Evolutionary conservation across 495 filamentous ascomycete genomes (phyloP).

Genomic region (Penicillium fimorum): DNA sequence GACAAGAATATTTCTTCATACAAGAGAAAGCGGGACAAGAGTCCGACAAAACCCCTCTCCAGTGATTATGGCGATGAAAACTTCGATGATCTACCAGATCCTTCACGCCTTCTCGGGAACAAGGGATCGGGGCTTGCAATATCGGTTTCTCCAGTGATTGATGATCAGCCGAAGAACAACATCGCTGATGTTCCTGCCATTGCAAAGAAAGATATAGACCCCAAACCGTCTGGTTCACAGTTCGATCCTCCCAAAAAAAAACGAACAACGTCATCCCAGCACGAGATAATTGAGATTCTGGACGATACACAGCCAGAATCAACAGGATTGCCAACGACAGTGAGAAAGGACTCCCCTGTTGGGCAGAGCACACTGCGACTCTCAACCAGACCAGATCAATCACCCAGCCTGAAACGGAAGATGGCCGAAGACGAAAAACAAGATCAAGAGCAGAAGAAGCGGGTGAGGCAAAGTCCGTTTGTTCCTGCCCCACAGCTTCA

Average conservation of each 20-base stretch:
- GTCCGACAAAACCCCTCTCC: constrained; percentile 15
- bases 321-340: constrained; percentile 2
- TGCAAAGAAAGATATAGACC: neutral
- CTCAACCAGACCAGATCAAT: neutral
- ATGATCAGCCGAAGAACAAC: neutral
- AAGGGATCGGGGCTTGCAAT: neutral
- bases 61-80: constrained; percentile 38
- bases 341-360: neutral
- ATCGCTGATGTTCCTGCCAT: neutral
- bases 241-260: neutral
- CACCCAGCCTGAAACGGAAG: constrained; percentile 7
- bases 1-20: neutral
- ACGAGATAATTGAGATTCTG: constrained; percentile 9
- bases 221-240: neutral
- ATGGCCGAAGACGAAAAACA: neutral
- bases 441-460: neutral
- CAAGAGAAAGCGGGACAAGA: neutral
- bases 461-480: neutral
- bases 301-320: constrained; percentile 4
- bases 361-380: neutral
- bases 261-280: neutral
- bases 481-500: neutral
- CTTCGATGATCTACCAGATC: constrained; percentile 45
- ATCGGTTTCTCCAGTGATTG: neutral
- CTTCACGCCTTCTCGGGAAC: constrained; percentile 28